Evolutionary conservation across 2,329 filamentous ascomycete species (phyloP), one percentile per base, ranked within the genome.

Genomic region (Clarireedia homoeocarpa): DNA sequence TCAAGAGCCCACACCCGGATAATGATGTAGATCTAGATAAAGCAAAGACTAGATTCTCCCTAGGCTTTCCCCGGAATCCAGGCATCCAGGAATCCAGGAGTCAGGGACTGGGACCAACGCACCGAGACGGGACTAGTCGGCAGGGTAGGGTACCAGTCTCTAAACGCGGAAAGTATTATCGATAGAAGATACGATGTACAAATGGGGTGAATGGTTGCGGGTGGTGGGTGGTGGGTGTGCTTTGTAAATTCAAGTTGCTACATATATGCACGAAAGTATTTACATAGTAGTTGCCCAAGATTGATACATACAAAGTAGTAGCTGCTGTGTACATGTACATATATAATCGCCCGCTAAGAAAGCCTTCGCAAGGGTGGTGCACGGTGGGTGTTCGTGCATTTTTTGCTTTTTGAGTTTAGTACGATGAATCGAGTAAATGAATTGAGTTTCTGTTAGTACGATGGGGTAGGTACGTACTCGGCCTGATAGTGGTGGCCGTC

Each of bases 1-100:
- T 34, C 30, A 34, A 34, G 30, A 34, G 10, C 30, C 6, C 3
- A 12, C 30, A 34, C 30, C 30, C 30, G 3, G 30, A 34, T 15
- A 20, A 20, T 20, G 20, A 14, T 48, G 51, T n/a, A 48, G 51
- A 53, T 53, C 42, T 48, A 20, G 30, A 48, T 53, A 17, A 34
- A 48, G 42, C 42, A 24, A 49, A 24, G 52, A 48, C 45, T 54
- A 34, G 45, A 34, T 14, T 14, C 30, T 34, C 30, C 30, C 10
- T 12, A 34, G 30, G 5, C 10, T 14, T 34, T 34, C 30, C 30
- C 20, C 20, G 20, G 20, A 20, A 20, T 20, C 20, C 10, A 34
- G 30, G 39, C 20, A 20, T 20, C 20, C 20, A 20, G 3, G 20
- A 20, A 20, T 20, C 20, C 30, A 34, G 30, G 39, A 42, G 7